Evolutionary conservation across 2,329 filamentous ascomycete genomes (phyloP).

Genomic region (Fusarium buxicola): DNA sequence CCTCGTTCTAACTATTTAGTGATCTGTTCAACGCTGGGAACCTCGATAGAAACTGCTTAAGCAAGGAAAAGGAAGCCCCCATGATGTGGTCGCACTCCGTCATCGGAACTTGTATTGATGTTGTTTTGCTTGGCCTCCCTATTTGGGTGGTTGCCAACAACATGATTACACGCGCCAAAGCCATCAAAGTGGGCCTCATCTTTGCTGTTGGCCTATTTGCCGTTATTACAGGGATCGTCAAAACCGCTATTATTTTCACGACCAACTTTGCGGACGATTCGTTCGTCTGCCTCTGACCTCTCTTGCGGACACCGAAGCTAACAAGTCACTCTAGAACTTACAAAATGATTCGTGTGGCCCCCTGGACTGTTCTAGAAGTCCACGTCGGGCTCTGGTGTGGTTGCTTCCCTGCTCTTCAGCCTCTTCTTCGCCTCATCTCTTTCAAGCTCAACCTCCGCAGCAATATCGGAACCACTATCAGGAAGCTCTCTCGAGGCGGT

Average conservation of each 20-base stretch:
- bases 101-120: constrained; percentile 50
- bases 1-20: constrained; percentile 1
- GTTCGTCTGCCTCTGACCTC: constrained; percentile 41
- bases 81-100: constrained; percentile 52
- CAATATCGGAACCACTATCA: constrained; percentile 30
- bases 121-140: constrained; percentile 50
- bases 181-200: constrained; percentile 51
- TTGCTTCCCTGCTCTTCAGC: constrained; percentile 56
- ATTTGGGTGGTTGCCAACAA: constrained; percentile 53
- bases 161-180: constrained; percentile 51
- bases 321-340: constrained; percentile 47
- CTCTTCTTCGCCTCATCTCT: constrained; percentile 49
- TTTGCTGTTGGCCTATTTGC: constrained; percentile 54
- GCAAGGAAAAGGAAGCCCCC: constrained; percentile 27
- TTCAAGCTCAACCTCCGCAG: constrained; percentile 23
- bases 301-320: background rate
- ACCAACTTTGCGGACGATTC: constrained; percentile 47
- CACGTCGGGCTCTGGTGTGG: constrained; percentile 58
- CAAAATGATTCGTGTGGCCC: constrained; percentile 50
- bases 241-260: constrained; percentile 51
- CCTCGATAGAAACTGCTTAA: constrained; percentile 29
- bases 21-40: constrained; percentile 38
- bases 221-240: constrained; percentile 52
- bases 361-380: constrained; percentile 56
- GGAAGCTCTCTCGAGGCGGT: constrained; percentile 36